phyloP scores from a whole-genome alignment of 441 rosid species.

The Aquilaria agallochum region DNA sequence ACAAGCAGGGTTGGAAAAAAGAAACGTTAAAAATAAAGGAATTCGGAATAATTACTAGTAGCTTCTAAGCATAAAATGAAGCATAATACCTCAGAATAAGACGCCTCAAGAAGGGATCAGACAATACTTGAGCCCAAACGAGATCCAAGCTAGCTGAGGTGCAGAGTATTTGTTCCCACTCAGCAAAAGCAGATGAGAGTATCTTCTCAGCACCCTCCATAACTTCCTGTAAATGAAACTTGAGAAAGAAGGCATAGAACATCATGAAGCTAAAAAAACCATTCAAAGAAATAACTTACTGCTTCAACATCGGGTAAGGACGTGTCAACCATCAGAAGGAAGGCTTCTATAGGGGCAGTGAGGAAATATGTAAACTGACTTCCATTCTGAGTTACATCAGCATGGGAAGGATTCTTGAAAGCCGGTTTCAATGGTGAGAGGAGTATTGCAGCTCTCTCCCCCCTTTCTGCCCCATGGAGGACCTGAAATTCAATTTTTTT shows the following conservation, averaged over 20 bases:
- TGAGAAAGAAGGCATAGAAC: constrained; percentile 5
- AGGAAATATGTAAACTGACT: constrained; percentile 93
- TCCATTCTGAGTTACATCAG: constrained; percentile 41
- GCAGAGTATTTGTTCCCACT: constrained; percentile 85
- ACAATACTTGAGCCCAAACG: constrained; percentile 89
- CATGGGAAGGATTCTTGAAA: constrained; percentile 37
- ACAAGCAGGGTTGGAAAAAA: neutral
- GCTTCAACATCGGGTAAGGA: constrained; percentile 35
- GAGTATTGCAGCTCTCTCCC: constrained; percentile 78
- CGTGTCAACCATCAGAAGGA: constrained; percentile 74
- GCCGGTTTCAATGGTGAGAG: constrained; percentile 76
- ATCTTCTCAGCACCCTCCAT: constrained; percentile 63
- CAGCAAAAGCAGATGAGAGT: constrained; percentile 65
- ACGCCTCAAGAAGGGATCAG: constrained; percentile 86
- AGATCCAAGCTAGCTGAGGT: constrained; percentile 68
- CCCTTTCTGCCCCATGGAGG: constrained; percentile 83
- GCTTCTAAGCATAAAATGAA: constrained; percentile 6
- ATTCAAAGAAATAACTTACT: constrained; percentile 38
- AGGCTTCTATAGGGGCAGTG: constrained; percentile 82
- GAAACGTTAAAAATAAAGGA: neutral
- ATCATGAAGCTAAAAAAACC: neutral
- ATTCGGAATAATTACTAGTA: neutral
- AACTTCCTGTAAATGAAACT: constrained; percentile 42
- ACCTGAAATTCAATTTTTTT: constrained; percentile 41
- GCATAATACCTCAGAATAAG: constrained; percentile 72